Conservation (phyloP, 352 stramenopile species). For the Phytophthora podocarpi region DNA sequence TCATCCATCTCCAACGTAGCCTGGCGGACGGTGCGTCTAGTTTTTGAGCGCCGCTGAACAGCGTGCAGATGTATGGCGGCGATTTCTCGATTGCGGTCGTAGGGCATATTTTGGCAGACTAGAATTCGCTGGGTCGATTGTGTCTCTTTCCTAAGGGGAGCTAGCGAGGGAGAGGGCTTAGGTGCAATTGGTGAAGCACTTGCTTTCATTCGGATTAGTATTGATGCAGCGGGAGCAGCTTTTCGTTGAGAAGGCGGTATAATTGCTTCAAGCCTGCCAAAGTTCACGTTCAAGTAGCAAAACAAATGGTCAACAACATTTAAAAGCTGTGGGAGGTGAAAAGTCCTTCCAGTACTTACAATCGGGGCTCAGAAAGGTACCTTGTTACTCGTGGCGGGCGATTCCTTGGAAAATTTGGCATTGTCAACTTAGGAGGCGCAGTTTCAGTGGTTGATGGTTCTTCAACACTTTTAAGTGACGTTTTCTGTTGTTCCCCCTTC, state of each 20-base stretch:
- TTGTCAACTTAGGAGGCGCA: background rate
- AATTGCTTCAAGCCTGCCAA: conserved; percentile 20
- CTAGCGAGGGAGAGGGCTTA: conserved; percentile 13
- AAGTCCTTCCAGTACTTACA: too few relatives aligned
- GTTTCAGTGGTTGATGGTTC: background rate
- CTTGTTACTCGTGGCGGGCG: conserved; percentile 30
- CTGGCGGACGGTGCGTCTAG: conserved; percentile 35
- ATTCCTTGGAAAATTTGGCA: background rate
- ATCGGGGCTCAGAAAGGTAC: conserved; percentile 39
- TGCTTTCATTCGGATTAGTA: conserved; percentile 7
- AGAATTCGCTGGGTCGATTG: conserved; percentile 9
- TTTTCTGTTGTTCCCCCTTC: conserved; percentile 41
- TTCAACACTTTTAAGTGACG: conserved; percentile 9
- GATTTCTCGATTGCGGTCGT: conserved; percentile 73
- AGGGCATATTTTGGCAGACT: conserved; percentile 28
- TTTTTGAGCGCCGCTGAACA: conserved; percentile 58
- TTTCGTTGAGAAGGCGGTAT: background rate
- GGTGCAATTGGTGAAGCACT: background rate
- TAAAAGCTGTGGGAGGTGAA: too few relatives aligned
- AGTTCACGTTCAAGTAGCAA: background rate
- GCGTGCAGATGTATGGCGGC: conserved; percentile 58
- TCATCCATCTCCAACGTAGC: conserved; percentile 41
- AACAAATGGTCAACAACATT: too few relatives aligned
- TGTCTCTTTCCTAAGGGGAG: conserved; percentile 20
- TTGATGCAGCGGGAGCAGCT: background rate